Conservation (phyloP, 495 filamentous ascomycete species). For the Parathielavia hyrcaniae region DNA sequence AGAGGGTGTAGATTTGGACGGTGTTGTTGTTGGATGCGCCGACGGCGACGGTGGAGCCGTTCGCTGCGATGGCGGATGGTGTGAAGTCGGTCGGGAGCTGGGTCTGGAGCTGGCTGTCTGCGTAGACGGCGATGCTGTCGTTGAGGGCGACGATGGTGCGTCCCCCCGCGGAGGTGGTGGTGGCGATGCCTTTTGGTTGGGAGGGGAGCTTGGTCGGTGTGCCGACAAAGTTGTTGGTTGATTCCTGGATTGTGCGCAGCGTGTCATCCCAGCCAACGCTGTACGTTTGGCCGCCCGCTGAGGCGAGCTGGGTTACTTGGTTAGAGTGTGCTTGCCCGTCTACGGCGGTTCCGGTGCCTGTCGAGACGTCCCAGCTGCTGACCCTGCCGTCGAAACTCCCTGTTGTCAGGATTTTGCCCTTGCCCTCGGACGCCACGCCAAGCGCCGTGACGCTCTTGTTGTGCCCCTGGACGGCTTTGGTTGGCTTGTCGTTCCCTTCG, state of each 20-base stretch:
- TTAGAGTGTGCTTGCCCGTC: constrained; percentile 76
- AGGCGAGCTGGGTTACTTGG: constrained; percentile 70
- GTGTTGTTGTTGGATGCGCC: constrained; percentile 66
- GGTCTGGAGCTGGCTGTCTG: constrained; percentile 47
- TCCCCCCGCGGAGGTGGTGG: constrained; percentile 35
- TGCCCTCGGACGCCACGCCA: constrained; percentile 42
- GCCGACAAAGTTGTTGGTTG: constrained; percentile 46
- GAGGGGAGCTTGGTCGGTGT: constrained; percentile 41
- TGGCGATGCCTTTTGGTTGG: constrained; percentile 49
- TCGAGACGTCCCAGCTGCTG: constrained; percentile 68
- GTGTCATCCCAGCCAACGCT: constrained; percentile 96
- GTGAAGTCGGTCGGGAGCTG: constrained; percentile 48
- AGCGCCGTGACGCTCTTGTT: constrained; percentile 86
- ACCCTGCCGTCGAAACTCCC: constrained; percentile 88
- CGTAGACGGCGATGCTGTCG: constrained; percentile 59
- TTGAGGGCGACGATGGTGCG: constrained; percentile 59
- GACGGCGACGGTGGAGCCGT: constrained; percentile 61
- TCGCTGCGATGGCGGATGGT: constrained; percentile 63
- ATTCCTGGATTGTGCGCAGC: constrained; percentile 65
- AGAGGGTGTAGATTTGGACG: constrained; percentile 62
- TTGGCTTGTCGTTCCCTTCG: constrained; percentile 60
- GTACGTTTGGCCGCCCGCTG: constrained; percentile 57
- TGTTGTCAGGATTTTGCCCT: constrained; percentile 63
- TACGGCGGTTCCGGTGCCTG: constrained; percentile 59
- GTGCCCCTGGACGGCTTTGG: constrained; percentile 77